Evolutionary conservation across 2,329 filamentous ascomycete species (phyloP).

Genomic region (Arthrobotrys megalospora): DNA sequence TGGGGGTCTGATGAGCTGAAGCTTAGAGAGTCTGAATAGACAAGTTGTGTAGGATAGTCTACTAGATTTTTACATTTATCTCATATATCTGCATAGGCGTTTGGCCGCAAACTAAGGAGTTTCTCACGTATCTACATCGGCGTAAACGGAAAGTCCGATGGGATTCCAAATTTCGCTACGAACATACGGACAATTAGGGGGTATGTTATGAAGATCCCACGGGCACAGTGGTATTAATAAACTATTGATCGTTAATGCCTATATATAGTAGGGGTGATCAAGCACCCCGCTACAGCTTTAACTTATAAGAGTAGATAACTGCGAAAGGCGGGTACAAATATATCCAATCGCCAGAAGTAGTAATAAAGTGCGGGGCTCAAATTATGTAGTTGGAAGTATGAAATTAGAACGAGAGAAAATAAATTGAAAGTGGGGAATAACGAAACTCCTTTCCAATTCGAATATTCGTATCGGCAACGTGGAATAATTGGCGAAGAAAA

Average conservation of each 20-base stretch:
- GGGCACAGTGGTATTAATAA: background rate
- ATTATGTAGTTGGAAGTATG: conserved; percentile 1
- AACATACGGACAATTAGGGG: too few relatives aligned
- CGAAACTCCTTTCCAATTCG: background rate
- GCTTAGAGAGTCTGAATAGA: conserved; percentile 20
- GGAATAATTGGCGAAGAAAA: background rate
- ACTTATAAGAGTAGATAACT: conserved; percentile 14
- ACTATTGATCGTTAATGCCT: background rate
- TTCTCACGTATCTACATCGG: too few relatives aligned
- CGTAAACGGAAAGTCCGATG: too few relatives aligned
- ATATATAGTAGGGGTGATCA: background rate
- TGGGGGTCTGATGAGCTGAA: conserved; percentile 53
- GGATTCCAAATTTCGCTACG: too few relatives aligned
- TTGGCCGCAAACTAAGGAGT: too few relatives aligned
- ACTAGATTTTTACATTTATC: too few relatives aligned
- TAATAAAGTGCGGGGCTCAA: background rate
- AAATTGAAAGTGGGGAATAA: background rate
- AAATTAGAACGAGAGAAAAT: conserved; percentile 11
- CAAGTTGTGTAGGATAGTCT: too few relatives aligned
- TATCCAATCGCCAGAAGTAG: background rate
- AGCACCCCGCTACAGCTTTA: background rate
- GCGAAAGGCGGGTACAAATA: conserved; percentile 27
- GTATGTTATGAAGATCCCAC: background rate
- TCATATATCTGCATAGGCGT: too few relatives aligned
- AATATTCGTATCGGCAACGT: conserved; percentile 8